Evolutionary conservation across 1,284 basidiomycete genomes (phyloP).

Genomic region (Fomes fomentarius): DNA sequence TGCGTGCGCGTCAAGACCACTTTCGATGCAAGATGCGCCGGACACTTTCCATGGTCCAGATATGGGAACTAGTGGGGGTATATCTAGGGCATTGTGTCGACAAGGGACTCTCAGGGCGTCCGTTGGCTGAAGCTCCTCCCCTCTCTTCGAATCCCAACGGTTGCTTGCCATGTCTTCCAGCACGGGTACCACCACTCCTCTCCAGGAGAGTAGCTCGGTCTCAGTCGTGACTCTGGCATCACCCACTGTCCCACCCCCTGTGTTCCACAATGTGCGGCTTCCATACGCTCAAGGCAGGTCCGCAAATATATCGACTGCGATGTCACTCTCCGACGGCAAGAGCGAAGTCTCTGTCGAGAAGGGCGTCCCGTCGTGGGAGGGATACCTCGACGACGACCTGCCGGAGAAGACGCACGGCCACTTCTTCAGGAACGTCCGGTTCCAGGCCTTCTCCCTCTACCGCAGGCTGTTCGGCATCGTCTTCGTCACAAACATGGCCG

Average conservation of each 20-base stretch:
- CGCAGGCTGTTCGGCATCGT: conserved; percentile 59
- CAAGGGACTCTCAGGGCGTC: conserved; percentile 5
- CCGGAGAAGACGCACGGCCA: conserved; percentile 51
- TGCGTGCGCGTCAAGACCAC: neutral
- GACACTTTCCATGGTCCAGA: neutral
- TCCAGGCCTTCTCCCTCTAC: conserved; percentile 56
- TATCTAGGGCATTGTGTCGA: conserved; percentile 2
- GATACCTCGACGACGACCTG: conserved; percentile 51
- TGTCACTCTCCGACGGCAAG: conserved; percentile 19
- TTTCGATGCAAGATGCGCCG: neutral
- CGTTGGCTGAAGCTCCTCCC: neutral
- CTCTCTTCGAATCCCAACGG: neutral
- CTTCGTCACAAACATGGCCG: conserved; percentile 53
- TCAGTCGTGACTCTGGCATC: conserved; percentile 1
- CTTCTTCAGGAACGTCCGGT: conserved; percentile 51
- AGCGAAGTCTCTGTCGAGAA: conserved; percentile 28
- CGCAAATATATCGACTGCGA: conserved; percentile 13
- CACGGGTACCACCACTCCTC: neutral
- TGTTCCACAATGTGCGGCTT: conserved; percentile 2
- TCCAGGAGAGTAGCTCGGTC: neutral
- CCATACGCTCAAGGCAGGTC: conserved; percentile 11
- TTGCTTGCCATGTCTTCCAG: conserved; percentile 8
- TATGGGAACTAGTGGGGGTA: conserved; percentile 2
- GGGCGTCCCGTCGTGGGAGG: conserved; percentile 45
- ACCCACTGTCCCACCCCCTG: conserved; percentile 6